phyloP scores from a whole-genome alignment of 2,329 filamentous ascomycete genomes.

The Alternaria postmessia region DNA sequence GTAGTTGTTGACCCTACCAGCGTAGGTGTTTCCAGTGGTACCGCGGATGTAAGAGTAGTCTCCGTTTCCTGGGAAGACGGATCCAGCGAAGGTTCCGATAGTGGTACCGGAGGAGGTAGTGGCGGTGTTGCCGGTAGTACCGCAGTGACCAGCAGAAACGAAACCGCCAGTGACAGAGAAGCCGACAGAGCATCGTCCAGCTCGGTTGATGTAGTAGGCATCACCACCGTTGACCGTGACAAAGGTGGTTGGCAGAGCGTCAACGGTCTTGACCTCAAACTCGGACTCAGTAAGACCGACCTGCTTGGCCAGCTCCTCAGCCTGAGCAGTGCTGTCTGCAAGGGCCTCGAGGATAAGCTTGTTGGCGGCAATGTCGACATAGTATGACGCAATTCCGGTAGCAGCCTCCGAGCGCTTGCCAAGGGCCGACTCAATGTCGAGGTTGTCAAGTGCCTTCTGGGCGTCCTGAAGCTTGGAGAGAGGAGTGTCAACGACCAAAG shows the following conservation, averaged over 20 bases:
- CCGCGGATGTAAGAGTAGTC: conserved; percentile 52
- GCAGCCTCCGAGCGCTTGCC: conserved; percentile 34
- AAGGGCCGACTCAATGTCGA: conserved; percentile 41
- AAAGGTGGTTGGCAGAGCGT: conserved; percentile 46
- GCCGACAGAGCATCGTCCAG: conserved; percentile 51
- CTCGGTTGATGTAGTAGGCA: conserved; percentile 50
- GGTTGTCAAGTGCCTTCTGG: conserved; percentile 50
- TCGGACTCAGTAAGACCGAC: conserved; percentile 50
- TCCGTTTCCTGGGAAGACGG: conserved; percentile 52
- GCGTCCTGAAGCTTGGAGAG: conserved; percentile 50
- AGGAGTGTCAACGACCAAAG: conserved; percentile 46
- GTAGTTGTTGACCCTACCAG: conserved; percentile 47
- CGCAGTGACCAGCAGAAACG: conserved; percentile 54
- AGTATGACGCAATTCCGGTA: conserved; percentile 50
- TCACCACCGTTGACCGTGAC: conserved; percentile 51
- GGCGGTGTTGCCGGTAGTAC: conserved; percentile 40
- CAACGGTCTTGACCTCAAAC: conserved; percentile 50
- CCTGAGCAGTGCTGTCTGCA: conserved; percentile 46
- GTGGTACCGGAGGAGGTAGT: conserved; percentile 44
- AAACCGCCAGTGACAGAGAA: conserved; percentile 54
- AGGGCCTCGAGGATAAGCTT: conserved; percentile 54
- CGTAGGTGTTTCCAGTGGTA: conserved; percentile 44
- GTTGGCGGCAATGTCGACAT: conserved; percentile 53
- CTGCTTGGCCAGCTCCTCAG: conserved; percentile 48
- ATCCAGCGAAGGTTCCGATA: conserved; percentile 50